phyloP scores from a whole-genome alignment of 305 asterid genomes.

The Rubia peregrina region DNA sequence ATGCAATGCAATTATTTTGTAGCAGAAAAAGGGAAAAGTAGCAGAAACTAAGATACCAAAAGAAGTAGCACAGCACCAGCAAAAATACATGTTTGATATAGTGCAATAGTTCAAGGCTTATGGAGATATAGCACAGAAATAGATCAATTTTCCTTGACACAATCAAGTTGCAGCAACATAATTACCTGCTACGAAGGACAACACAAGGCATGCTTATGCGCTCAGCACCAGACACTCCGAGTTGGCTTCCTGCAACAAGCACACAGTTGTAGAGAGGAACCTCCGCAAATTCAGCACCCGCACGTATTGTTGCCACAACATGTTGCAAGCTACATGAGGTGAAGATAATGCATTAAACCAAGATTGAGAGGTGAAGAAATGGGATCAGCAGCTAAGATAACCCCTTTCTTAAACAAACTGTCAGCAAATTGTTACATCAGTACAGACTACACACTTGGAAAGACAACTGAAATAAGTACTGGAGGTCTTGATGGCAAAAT shows the following conservation, averaged over 20 bases:
- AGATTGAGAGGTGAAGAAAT: neutral
- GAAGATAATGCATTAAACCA: slow-evolving; percentile 8
- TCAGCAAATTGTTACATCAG: neutral
- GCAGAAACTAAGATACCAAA: neutral
- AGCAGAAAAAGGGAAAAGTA: neutral
- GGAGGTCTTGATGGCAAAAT: neutral
- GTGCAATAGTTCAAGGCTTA: neutral
- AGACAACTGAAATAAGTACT: neutral
- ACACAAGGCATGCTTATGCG: slow-evolving; percentile 78
- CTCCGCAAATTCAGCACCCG: slow-evolving; percentile 77
- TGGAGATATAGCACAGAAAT: neutral
- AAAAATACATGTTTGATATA: neutral
- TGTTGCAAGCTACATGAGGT: slow-evolving; percentile 47
- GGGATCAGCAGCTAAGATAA: neutral
- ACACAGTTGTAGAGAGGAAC: slow-evolving; percentile 52
- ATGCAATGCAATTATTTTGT: neutral
- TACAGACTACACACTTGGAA: neutral
- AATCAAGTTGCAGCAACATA: neutral
- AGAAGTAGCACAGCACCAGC: neutral
- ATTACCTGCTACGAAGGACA: slow-evolving; percentile 87
- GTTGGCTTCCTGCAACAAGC: slow-evolving; percentile 77
- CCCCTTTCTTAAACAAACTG: neutral
- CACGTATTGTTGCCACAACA: slow-evolving; percentile 65
- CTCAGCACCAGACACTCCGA: slow-evolving; percentile 80
- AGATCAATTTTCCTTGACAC: neutral